Evolutionary conservation across 2,329 filamentous ascomycete genomes (phyloP), one percentile per base, ranked within the genome.

Genomic region (Trichoderma oligosporum): DNA sequence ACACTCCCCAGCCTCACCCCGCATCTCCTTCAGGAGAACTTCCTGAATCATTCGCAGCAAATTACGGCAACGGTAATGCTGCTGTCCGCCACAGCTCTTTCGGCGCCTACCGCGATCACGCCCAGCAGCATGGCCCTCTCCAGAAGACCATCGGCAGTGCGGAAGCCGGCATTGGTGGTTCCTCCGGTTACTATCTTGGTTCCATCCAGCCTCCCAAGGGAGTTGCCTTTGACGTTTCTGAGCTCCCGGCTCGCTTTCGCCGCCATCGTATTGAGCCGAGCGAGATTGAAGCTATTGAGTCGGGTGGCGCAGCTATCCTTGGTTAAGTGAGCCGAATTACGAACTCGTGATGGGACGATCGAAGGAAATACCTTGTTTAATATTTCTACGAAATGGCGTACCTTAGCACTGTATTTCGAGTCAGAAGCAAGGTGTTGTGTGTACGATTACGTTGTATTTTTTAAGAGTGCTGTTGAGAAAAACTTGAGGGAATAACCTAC

Each of bases 211-310:
- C 92, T 35, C 81, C 81, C 59, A 74, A 84, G 67, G 93, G 93
- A 65, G 78, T 90, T 72, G 91, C 82, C 74, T 97, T 96, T 71
- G 94, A 97, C 74, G 85, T 91, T 65, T 89, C 84, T 65, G 89
- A 99, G 76, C 85, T 99, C 22, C 93, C 94, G 16, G 71, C 79
- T 61, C 84, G 93, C 66, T 99, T 97, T 82, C 84, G 86, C 68
- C 83, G 91, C 63, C 77, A 83, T 47, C 82, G 84, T 11, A 88
- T 92, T 75, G 86, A 83, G 35, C 74, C 86, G 65, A 85, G 86
- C 41, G 94, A 99, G 82, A 99, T 99, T 60, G 94, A 97, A 73
- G 92, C 91, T 20, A 83, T 99, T 68, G 91, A 97, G 83, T 94
- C 90, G 56, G 94, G 92, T 56, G 94, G 94, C 57, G 94, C 93